A percentile compares a stretch with the other conserved stretches of the same genome.
Conservation (phyloP, 1,139 yeast genomes). For the Zygoascus sp. region DNA sequence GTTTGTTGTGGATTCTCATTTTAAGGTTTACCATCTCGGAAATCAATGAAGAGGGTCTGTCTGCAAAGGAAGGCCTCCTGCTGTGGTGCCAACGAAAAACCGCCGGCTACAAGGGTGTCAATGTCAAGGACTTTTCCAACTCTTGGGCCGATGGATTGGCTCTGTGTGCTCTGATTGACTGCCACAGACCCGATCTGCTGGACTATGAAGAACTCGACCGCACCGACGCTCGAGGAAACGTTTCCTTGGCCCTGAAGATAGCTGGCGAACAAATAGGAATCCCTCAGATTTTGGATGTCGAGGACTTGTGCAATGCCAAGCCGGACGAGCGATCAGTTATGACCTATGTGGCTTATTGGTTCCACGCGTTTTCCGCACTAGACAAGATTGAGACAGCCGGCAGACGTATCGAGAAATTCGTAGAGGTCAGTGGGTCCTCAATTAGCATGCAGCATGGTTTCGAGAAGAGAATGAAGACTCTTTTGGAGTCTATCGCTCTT, state of each 20-base stretch:
- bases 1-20: slow-evolving; percentile 61
- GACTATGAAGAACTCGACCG: slow-evolving; percentile 38
- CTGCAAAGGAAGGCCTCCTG: slow-evolving; percentile 43
- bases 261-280: slow-evolving; percentile 48
- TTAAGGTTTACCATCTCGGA: slow-evolving; percentile 48
- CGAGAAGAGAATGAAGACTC: slow-evolving; percentile 32
- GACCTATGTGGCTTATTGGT: slow-evolving; percentile 64
- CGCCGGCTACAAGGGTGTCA: slow-evolving; percentile 38
- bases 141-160: slow-evolving; percentile 49
- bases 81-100: slow-evolving; percentile 45
- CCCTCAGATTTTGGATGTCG: slow-evolving; percentile 55
- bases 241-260: slow-evolving; percentile 37
- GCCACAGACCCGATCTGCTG: slow-evolving; percentile 43
- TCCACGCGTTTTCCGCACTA: slow-evolving; percentile 46
- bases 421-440: slow-evolving; percentile 36
- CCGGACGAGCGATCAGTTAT: slow-evolving; percentile 68
- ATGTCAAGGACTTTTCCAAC: slow-evolving; percentile 39
- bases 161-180: slow-evolving; percentile 44
- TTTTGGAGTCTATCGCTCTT: slow-evolving; percentile 29
- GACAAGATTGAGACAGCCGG: slow-evolving; percentile 41
- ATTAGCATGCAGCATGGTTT: slow-evolving; percentile 36
- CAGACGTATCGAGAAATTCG: slow-evolving; percentile 38
- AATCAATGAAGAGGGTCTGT: slow-evolving; percentile 41
- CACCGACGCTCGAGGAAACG: slow-evolving; percentile 31
- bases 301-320: slow-evolving; percentile 42